phyloP scores from a whole-genome alignment of 306 rosid genomes.

The Vachellia pachyceras region DNA sequence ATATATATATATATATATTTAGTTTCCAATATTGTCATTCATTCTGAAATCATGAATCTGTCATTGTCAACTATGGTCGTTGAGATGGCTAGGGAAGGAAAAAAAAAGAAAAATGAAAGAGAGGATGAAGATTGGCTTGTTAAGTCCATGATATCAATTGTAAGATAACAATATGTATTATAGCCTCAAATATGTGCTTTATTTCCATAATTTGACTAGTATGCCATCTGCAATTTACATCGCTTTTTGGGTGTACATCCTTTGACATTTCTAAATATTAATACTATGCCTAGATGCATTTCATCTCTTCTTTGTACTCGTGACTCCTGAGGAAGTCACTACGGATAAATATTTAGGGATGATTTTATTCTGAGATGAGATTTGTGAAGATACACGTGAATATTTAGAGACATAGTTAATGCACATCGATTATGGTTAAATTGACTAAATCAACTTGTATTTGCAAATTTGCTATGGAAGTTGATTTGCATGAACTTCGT shows the following conservation, averaged over 20 bases:
- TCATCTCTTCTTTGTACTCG: not conserved
- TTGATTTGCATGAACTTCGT: not conserved
- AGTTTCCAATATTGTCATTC: not conserved
- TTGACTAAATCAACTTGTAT: too few relatives aligned
- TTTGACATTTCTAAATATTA: not conserved
- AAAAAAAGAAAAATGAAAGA: not conserved
- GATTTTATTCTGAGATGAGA: not conserved
- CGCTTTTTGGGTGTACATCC: not conserved
- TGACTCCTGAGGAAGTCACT: not conserved
- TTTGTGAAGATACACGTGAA: not conserved
- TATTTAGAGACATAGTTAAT: too few relatives aligned
- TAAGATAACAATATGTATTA: not conserved
- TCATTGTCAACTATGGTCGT: not conserved
- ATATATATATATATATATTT: not conserved
- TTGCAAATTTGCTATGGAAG: not conserved
- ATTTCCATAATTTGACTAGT: not conserved
- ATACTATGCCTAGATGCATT: not conserved
- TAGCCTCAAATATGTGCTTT: not conserved
- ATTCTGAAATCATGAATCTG: not conserved
- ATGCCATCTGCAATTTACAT: not conserved
- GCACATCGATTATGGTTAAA: not conserved
- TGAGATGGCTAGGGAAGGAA: not conserved
- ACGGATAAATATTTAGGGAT: not conserved
- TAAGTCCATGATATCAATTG: constrained; percentile 20
- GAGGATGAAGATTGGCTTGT: constrained; percentile 23